Conservation (phyloP, 768 basidiomycete species). For the Trametes punicea region DNA sequence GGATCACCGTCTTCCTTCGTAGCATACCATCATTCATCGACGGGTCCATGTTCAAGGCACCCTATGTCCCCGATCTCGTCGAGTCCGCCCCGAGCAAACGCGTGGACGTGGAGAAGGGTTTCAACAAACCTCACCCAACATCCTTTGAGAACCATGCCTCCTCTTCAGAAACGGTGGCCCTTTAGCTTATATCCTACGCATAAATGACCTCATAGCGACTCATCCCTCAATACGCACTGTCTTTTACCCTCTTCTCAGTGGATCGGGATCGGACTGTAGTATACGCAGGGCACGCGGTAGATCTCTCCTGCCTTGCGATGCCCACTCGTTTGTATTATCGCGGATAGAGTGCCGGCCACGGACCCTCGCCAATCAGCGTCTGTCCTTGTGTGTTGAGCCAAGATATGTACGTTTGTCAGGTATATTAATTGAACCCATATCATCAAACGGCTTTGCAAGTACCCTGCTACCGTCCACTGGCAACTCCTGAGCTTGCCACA, state of each 20-base stretch:
- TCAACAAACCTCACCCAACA: background rate
- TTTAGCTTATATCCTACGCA: background rate
- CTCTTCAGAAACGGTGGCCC: conserved; percentile 9
- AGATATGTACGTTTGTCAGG: background rate
- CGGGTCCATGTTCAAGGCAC: conserved; percentile 46
- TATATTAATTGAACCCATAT: background rate
- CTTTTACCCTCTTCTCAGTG: background rate
- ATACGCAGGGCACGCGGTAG: conserved; percentile 8
- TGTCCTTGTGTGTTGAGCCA: background rate
- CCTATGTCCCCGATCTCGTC: conserved; percentile 33
- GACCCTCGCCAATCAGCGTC: conserved; percentile 10
- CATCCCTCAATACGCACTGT: background rate
- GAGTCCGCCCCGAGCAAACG: background rate
- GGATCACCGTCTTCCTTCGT: conserved; percentile 39
- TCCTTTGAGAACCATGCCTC: background rate
- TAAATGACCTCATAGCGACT: background rate
- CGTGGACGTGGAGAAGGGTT: conserved; percentile 15
- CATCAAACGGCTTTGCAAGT: background rate
- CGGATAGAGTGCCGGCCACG: conserved; percentile 19
- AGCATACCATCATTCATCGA: conserved; percentile 45
- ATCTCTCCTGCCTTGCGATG: conserved; percentile 1
- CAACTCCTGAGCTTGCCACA: background rate
- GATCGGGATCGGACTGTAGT: conserved; percentile 6
- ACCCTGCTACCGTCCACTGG: background rate
- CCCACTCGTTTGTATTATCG: conserved; percentile 8